Conservation (phyloP, 139 green algal species). For the Tetraselmis chui region DNA sequence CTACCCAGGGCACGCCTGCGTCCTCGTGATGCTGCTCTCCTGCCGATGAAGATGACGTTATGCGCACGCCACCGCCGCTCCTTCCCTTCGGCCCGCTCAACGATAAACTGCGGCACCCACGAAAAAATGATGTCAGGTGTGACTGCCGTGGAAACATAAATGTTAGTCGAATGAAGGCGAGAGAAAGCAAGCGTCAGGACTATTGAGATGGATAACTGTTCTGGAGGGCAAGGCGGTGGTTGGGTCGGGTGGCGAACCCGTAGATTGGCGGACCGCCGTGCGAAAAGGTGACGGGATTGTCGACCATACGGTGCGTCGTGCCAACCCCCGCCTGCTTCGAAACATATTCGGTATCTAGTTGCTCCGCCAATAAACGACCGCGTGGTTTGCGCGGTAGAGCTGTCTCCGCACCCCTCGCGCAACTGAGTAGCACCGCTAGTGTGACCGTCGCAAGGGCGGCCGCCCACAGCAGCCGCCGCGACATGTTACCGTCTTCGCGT, state of each 20-base stretch:
- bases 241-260: background rate
- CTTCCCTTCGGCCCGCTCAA: background rate
- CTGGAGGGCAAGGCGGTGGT: background rate
- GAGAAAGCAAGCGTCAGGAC: too few species aligned
- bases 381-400: background rate
- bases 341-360: background rate
- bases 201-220: background rate
- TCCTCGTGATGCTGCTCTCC: background rate
- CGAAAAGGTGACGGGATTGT: background rate
- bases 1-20: background rate
- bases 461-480: background rate
- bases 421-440: background rate
- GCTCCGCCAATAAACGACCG: background rate
- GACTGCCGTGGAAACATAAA: background rate
- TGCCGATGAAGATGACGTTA: background rate
- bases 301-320: background rate
- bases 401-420: background rate
- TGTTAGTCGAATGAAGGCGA: too few species aligned
- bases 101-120: background rate
- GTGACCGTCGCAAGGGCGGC: background rate
- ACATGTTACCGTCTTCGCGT: background rate
- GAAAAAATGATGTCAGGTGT: background rate
- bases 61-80: background rate
- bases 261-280: background rate
- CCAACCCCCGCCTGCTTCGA: background rate